phyloP scores from a whole-genome alignment of 306 rosid species.

The Begonia fuchsioides region DNA sequence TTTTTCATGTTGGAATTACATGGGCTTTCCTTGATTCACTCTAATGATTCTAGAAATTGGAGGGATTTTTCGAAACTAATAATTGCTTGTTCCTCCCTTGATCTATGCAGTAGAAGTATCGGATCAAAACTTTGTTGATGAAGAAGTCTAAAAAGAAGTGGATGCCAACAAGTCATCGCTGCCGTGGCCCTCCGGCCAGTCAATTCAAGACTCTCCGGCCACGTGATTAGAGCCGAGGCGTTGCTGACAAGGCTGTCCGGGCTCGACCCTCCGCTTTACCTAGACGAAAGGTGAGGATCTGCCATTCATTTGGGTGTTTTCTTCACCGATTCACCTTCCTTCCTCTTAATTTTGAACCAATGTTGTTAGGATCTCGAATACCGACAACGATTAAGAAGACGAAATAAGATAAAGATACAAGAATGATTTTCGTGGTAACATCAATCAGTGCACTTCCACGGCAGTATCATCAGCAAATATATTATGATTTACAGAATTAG shows the following conservation, averaged over 20 bases:
- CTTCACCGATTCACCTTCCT: not conserved
- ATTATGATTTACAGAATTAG: no score
- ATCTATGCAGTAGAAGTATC: constrained; percentile 14
- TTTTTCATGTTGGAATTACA: no score
- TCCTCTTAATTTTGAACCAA: constrained; percentile 18
- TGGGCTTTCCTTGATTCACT: no score
- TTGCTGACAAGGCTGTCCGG: constrained; percentile 97
- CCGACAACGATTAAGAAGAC: constrained; percentile 88
- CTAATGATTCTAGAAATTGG: no score
- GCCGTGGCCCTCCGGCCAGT: constrained; percentile 12
- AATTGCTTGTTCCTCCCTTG: not conserved
- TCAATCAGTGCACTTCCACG: no score
- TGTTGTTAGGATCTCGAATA: no score
- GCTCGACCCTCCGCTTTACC: constrained; percentile 76
- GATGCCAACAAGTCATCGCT: not conserved
- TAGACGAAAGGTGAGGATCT: constrained; percentile 58
- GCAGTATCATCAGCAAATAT: no score
- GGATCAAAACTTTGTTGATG: constrained; percentile 15
- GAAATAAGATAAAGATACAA: no score
- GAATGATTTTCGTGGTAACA: no score
- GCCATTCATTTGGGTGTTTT: constrained; percentile 4
- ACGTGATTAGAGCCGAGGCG: constrained; percentile 26
- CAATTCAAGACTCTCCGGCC: constrained; percentile 17
- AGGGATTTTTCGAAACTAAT: no score
- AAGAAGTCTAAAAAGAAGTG: constrained; percentile 1